A percentile compares a stretch with the other conserved stretches of the same genome.
phyloP scores from a whole-genome alignment of 2,329 filamentous ascomycete genomes.

The Aaosphaeria pasadenensis region DNA sequence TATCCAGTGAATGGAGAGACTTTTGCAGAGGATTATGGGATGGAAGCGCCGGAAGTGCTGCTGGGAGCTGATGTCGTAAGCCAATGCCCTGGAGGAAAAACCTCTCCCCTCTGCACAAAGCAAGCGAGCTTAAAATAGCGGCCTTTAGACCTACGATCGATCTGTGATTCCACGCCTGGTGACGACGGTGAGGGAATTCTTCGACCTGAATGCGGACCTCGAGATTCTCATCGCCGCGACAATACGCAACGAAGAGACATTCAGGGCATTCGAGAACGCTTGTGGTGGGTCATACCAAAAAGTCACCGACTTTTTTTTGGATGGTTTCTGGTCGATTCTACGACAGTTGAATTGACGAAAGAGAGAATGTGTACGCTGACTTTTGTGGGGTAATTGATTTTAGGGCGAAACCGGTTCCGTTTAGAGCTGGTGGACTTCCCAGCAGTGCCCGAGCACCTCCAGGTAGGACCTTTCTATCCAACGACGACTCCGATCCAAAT shows the following conservation, averaged over 20 bases:
- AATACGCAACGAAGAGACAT: slow-evolving; percentile 68
- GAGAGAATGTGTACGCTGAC: slow-evolving; percentile 23
- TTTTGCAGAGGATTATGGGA: slow-evolving; percentile 54
- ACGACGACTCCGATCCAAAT: slow-evolving; percentile 60
- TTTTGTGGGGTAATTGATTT: slow-evolving; percentile 28
- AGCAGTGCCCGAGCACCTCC: slow-evolving; percentile 36
- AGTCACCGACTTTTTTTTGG: slow-evolving; percentile 8
- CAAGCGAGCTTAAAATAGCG: slow-evolving; percentile 4
- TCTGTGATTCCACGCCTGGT: slow-evolving; percentile 62
- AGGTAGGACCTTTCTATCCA: slow-evolving; percentile 64
- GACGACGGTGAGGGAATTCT: slow-evolving; percentile 61
- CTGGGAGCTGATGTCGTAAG: slow-evolving; percentile 70
- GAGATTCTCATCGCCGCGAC: slow-evolving; percentile 67
- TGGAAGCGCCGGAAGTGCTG: slow-evolving; percentile 57
- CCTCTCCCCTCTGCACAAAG: neutral
- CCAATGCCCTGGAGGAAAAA: slow-evolving; percentile 3
- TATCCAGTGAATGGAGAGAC: slow-evolving; percentile 55
- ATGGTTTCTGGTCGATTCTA: slow-evolving; percentile 1
- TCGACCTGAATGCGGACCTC: slow-evolving; percentile 54
- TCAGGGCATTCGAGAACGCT: slow-evolving; percentile 59
- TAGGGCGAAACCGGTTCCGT: slow-evolving; percentile 35
- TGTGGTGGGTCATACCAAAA: slow-evolving; percentile 50
- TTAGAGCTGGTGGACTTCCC: slow-evolving; percentile 30
- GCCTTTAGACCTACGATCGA: slow-evolving; percentile 64
- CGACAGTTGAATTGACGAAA: no score